These are phyloP conservation scores for Ascoidea asiatica DNA, from an alignment of 805 yeast genomes.

Conservation along the genomic window DNA sequence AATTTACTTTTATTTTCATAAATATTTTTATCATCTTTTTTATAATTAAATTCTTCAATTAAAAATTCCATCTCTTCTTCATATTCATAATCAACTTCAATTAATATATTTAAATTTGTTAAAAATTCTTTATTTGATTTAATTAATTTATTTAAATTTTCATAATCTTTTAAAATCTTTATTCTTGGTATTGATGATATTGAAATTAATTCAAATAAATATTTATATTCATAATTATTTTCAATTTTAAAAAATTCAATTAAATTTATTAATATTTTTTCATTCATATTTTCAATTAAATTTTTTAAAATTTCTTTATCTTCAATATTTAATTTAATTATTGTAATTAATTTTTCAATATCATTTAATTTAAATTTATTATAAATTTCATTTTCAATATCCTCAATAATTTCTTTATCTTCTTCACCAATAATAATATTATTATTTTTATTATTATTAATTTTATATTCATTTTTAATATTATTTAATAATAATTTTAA, in stretches of 20 bases:
- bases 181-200: slow-evolving; percentile 56
- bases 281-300: slow-evolving; percentile 28
- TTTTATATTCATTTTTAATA: neutral
- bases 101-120: slow-evolving; percentile 60
- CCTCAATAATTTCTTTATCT: neutral
- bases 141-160: slow-evolving; percentile 19
- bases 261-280: no score
- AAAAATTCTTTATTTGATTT: slow-evolving; percentile 33
- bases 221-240: no score
- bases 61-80: slow-evolving; percentile 18
- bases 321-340: slow-evolving; percentile 23
- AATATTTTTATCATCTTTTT: neutral
- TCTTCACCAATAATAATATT: neutral
- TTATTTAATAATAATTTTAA: slow-evolving; percentile 18
- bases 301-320: neutral
- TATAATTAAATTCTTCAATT: slow-evolving; percentile 17
- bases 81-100: slow-evolving; percentile 26
- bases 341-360: neutral
- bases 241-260: no score
- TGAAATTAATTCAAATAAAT: no score
- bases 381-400: neutral
- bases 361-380: neutral
- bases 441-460: neutral
- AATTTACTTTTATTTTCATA: neutral
- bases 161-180: slow-evolving; percentile 23